Evolutionary conservation across 2,329 filamentous ascomycete species (phyloP), one percentile per base, ranked within the genome.

Genomic region (Ascochyta lentis): DNA sequence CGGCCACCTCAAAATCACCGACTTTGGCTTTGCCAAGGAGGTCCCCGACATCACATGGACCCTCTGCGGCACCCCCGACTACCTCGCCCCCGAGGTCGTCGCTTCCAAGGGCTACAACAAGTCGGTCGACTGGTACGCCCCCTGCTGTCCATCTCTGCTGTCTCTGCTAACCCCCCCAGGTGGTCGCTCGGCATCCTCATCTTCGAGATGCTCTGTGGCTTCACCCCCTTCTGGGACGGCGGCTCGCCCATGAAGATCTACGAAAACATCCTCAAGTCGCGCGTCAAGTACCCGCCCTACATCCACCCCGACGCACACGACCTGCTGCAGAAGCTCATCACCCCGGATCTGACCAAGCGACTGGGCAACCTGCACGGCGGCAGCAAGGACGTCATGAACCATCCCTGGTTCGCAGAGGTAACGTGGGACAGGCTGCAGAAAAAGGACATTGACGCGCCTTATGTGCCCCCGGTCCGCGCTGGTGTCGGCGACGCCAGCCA

Each of bases 41-140:
- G 95, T 99, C 24, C 93, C 93, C 15, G 95, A 99, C 82, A 98
- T 98, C 79, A 99, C 95, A 38, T 99, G 95, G 95, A 99, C 95
- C 24, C 84, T 99, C 38, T 99, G 95, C 74, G 95, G 95, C 58
- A 99, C 95, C 12, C 95, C 95, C 6, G 95, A 99, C 78, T 99
- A 99, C 75, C 86, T 99, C 33, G 95, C 95, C 0, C 95, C 95
- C 0, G 95, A 99, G 79, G 95, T 99, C 13, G 95, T 99, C n/a
- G 93, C 92, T 57, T 97, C 94, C 76, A 98, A 98, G 79, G 95
- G 95, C 49, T 99, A 99, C 82, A 99, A 99, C 82, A 99, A 98
- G 77, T 97, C 94, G 37, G 95, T 99, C 16, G 95, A 99, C 76
- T 99, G 95, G 95, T 97, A 80, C 80, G 90, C 16, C 19, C 8